Percentiles rank a stretch among this genome's conserved stretches.
Evolutionary conservation across 768 basidiomycete genomes (phyloP).

Genomic region (Calocera cornea): DNA sequence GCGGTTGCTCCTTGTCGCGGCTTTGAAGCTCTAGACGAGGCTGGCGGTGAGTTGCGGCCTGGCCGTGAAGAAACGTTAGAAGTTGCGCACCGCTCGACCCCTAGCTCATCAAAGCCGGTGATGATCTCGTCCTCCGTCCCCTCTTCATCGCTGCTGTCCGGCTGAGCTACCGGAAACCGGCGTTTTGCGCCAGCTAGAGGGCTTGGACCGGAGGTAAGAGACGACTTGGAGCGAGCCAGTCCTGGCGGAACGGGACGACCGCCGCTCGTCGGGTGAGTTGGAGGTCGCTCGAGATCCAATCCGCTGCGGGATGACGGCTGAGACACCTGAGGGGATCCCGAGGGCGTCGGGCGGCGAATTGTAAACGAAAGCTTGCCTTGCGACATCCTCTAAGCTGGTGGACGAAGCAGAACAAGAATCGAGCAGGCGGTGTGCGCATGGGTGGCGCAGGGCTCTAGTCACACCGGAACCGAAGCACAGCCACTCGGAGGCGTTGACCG

Average conservation of each 20-base stretch:
- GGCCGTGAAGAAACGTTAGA: conserved; percentile 17
- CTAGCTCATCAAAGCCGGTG: conserved; percentile 55
- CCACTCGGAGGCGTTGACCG: no score
- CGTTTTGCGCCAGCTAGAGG: conserved; percentile 16
- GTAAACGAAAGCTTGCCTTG: conserved; percentile 52
- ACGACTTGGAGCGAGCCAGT: neutral
- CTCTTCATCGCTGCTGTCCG: conserved; percentile 31
- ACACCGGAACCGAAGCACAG: neutral
- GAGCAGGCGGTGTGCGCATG: neutral
- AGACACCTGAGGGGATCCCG: neutral
- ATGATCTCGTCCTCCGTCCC: conserved; percentile 51
- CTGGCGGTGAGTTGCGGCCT: conserved; percentile 68
- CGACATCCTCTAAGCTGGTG: neutral
- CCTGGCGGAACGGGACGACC: conserved; percentile 17
- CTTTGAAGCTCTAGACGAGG: conserved; percentile 14
- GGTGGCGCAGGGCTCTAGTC: no score
- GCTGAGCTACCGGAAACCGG: conserved; percentile 18
- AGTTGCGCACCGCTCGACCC: conserved; percentile 74
- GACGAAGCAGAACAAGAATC: neutral
- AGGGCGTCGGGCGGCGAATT: conserved; percentile 61
- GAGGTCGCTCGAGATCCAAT: neutral
- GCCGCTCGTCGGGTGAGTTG: conserved; percentile 7
- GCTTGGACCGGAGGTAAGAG: neutral
- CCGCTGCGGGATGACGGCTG: neutral
- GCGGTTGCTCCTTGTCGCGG: conserved; percentile 8